Evolutionary conservation across 1,139 yeast genomes (phyloP).

Genomic region (Saccharomyces hybrid): DNA sequence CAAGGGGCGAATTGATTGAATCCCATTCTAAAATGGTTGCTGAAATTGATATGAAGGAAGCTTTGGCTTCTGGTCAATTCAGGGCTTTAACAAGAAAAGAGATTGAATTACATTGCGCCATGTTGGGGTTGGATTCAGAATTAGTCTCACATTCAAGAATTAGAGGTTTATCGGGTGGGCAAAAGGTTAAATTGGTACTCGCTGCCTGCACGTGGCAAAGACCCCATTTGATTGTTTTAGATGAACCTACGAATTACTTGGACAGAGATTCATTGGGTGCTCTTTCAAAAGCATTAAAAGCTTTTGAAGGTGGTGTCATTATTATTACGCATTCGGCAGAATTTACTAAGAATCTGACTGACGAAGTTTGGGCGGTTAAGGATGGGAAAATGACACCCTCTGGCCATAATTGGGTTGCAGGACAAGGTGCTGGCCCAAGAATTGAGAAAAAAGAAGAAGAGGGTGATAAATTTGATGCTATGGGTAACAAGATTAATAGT

Average conservation of each 20-base stretch:
- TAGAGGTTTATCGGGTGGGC: constrained; percentile 99
- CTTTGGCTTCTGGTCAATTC: constrained; percentile 99
- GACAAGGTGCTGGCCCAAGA: constrained; percentile 99
- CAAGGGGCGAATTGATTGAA: constrained; percentile 98
- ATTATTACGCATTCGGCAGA: constrained; percentile 99
- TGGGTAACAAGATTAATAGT: constrained; percentile 97
- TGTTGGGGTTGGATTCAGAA: constrained; percentile 97
- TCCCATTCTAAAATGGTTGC: constrained; percentile 98
- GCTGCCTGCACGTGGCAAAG: constrained; percentile 99
- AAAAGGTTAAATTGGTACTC: constrained; percentile 95
- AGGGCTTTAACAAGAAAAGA: constrained; percentile 99
- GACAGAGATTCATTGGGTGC: constrained; percentile 99
- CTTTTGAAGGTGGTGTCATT: constrained; percentile 98
- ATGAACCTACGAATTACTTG: constrained; percentile 97
- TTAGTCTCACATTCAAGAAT: constrained; percentile 98
- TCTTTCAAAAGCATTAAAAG: constrained; percentile 94
- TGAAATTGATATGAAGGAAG: constrained; percentile 99
- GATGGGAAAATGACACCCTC: constrained; percentile 98
- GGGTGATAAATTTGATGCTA: constrained; percentile 97
- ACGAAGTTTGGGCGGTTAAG: constrained; percentile 98
- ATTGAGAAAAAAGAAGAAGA: constrained; percentile 89
- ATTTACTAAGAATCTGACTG: constrained; percentile 96
- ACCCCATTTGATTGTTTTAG: constrained; percentile 97
- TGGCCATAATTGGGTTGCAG: constrained; percentile 99
- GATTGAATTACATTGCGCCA: constrained; percentile 94